These are phyloP conservation scores for Colletotrichum sp. DNA, from an alignment of 2,329 filamentous ascomycete genomes.

Conservation along the genomic window DNA sequence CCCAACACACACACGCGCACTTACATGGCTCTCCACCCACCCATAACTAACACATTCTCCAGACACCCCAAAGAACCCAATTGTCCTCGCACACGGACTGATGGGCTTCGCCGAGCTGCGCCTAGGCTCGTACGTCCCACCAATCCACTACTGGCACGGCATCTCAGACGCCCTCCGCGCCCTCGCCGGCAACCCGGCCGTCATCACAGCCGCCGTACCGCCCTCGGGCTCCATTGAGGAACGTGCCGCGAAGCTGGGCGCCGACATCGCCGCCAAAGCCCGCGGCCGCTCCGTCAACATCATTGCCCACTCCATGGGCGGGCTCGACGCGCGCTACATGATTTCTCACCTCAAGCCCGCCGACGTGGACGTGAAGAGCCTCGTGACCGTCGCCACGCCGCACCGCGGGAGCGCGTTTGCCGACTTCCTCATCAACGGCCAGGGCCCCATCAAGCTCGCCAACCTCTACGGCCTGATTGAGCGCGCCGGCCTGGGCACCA, in stretches of 20 bases:
- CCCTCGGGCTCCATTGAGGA: slow-evolving; percentile 65
- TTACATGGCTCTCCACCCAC: not conserved
- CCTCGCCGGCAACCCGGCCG: slow-evolving; percentile 56
- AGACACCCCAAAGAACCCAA: slow-evolving; percentile 64
- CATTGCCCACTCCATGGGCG: slow-evolving; percentile 73
- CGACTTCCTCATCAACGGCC: slow-evolving; percentile 55
- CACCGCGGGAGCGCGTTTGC: slow-evolving; percentile 60
- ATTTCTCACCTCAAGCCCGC: slow-evolving; percentile 59
- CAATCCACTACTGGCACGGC: slow-evolving; percentile 69
- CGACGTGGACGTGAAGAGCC: slow-evolving; percentile 51
- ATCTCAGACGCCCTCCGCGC: slow-evolving; percentile 62
- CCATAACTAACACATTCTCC: slow-evolving; percentile 18
- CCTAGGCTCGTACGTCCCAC: slow-evolving; percentile 55
- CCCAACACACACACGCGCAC: not conserved
- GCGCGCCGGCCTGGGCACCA: slow-evolving; percentile 59
- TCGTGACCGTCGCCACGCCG: slow-evolving; percentile 61
- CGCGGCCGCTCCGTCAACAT: slow-evolving; percentile 72
- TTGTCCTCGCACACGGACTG: slow-evolving; percentile 70
- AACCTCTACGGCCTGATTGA: slow-evolving; percentile 59
- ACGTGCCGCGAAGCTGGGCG: slow-evolving; percentile 61
- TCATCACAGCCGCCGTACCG: slow-evolving; percentile 67
- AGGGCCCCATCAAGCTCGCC: slow-evolving; percentile 54
- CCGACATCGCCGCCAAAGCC: slow-evolving; percentile 55
- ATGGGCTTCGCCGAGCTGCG: slow-evolving; percentile 67
- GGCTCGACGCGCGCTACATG: slow-evolving; percentile 70